Percentiles rank a stretch among this genome's conserved stretches.
phyloP scores from a whole-genome alignment of 1,139 yeast species.

The Candida frijolesensis region DNA sequence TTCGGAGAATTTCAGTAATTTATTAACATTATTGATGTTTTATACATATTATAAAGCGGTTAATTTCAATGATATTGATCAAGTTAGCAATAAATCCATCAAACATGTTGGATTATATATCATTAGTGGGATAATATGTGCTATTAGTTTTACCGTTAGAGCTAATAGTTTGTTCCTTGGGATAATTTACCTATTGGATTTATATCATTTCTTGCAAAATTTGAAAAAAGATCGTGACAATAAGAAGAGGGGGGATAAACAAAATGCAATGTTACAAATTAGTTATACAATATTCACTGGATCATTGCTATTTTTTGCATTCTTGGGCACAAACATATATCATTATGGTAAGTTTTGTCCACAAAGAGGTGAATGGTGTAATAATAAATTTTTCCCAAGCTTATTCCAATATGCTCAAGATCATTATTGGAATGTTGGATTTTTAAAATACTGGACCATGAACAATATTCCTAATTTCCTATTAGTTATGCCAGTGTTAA shows the following conservation, averaged over 20 bases:
- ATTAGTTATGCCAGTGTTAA: slow-evolving; percentile 71
- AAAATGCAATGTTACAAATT: slow-evolving; percentile 14
- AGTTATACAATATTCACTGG: slow-evolving; percentile 55
- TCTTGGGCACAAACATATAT: slow-evolving; percentile 48
- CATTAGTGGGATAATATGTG: slow-evolving; percentile 60
- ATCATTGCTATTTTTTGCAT: slow-evolving; percentile 45
- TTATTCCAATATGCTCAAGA: slow-evolving; percentile 75
- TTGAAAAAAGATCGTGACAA: no score
- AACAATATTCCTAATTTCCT: slow-evolving; percentile 82
- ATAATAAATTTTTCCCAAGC: slow-evolving; percentile 48
- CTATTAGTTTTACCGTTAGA: slow-evolving; percentile 62
- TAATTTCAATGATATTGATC: slow-evolving; percentile 21
- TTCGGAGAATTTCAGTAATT: slow-evolving; percentile 73
- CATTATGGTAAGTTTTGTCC: slow-evolving; percentile 70
- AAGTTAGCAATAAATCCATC: slow-evolving; percentile 19
- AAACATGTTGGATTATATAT: slow-evolving; percentile 32
- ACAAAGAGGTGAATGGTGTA: slow-evolving; percentile 80
- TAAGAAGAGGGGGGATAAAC: background rate
- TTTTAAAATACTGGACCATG: slow-evolving; percentile 77
- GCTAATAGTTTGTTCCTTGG: slow-evolving; percentile 82
- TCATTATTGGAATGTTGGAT: slow-evolving; percentile 85
- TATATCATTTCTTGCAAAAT: slow-evolving; percentile 26
- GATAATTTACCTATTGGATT: slow-evolving; percentile 61
- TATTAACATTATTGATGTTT: slow-evolving; percentile 64
- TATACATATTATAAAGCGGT: slow-evolving; percentile 48